phyloP scores from a whole-genome alignment of 441 rosid species.

The Pelargonium australe region DNA sequence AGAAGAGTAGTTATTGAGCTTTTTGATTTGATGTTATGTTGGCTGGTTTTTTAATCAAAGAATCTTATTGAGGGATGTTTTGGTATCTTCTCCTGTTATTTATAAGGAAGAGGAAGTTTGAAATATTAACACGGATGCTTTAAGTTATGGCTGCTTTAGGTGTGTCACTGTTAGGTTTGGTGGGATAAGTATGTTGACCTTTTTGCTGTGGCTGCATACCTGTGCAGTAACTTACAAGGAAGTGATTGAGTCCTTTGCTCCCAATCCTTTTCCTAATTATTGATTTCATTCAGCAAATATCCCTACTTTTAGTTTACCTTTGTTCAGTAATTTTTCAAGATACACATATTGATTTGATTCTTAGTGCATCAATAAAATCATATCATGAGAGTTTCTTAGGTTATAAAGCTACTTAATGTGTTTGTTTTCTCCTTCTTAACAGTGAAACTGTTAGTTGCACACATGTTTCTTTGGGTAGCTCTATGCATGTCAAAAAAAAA shows the following conservation, averaged over 20 bases:
- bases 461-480: not conserved
- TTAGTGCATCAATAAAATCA: no score
- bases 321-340: no score
- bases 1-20: not conserved
- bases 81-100: not conserved
- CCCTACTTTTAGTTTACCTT: no score
- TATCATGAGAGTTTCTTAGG: no score
- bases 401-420: no score
- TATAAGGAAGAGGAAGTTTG: not conserved
- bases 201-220: not conserved
- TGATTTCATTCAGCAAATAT: no score
- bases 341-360: no score
- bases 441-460: not conserved
- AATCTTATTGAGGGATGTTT: not conserved
- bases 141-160: not conserved
- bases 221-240: not conserved
- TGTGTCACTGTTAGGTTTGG: not conserved
- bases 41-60: not conserved
- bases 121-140: not conserved
- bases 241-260: no score
- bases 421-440: no score
- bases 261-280: no score
- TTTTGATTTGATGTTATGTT: not conserved
- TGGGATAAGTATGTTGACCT: not conserved
- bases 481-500: not conserved